Percentiles rank a stretch among this genome's conserved stretches.
phyloP scores from a whole-genome alignment of 305 asterid genomes.

The Rubia balearica region DNA sequence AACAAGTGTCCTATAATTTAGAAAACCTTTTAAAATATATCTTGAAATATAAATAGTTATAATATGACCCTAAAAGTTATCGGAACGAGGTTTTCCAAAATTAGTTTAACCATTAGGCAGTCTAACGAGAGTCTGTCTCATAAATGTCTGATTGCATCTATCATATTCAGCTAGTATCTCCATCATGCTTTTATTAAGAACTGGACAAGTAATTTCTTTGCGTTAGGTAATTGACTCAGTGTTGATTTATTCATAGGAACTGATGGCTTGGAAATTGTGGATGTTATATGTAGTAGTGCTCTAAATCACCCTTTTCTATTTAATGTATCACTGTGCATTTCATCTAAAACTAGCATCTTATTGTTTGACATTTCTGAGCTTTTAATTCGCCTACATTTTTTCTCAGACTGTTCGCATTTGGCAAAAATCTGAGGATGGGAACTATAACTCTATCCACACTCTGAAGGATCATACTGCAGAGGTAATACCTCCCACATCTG shows the following conservation, averaged over 20 bases:
- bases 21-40: no score
- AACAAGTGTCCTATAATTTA: no score
- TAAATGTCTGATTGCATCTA: background rate
- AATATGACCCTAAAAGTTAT: no score
- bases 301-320: background rate
- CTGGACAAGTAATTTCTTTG: background rate
- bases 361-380: background rate
- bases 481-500: constrained; percentile 31
- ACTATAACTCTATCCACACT: constrained; percentile 54
- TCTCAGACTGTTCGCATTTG: constrained; percentile 95
- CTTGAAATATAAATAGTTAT: no score
- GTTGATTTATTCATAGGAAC: background rate
- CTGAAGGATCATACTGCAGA: constrained; percentile 89
- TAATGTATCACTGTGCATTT: background rate
- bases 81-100: no score
- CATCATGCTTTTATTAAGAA: background rate
- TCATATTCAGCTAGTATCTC: background rate
- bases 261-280: background rate
- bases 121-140: no score
- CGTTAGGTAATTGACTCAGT: background rate
- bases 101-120: no score
- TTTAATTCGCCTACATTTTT: background rate
- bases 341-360: background rate
- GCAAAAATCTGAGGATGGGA: constrained; percentile 74
- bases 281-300: background rate